phyloP scores from a whole-genome alignment of 768 basidiomycete genomes.

The Boletus coccyginus region DNA sequence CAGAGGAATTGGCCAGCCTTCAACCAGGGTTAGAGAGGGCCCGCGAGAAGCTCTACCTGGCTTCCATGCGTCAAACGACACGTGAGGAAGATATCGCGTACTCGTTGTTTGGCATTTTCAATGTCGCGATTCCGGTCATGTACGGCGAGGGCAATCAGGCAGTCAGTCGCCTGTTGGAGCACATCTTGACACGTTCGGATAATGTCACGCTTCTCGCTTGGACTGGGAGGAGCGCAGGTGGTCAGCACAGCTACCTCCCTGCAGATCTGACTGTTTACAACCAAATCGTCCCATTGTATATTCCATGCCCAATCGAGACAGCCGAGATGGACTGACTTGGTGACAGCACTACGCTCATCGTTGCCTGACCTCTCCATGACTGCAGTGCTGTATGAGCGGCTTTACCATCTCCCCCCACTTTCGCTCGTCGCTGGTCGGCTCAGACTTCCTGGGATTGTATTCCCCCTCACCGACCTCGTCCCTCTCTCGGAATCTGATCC shows the following conservation, averaged over 20 bases:
- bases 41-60: slow-evolving; percentile 9
- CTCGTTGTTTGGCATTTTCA: slow-evolving; percentile 14
- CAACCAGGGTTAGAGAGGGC: neutral
- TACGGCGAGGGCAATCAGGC: slow-evolving; percentile 13
- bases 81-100: slow-evolving; percentile 15
- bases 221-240: neutral
- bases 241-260: slow-evolving; percentile 10
- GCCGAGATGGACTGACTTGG: neutral
- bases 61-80: slow-evolving; percentile 13
- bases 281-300: neutral
- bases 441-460: neutral
- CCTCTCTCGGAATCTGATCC: neutral
- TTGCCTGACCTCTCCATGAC: neutral
- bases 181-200: neutral
- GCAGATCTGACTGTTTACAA: neutral
- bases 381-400: neutral
- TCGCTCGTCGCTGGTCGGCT: neutral
- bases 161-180: neutral
- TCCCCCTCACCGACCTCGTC: neutral
- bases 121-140: slow-evolving; percentile 3
- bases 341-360: neutral
- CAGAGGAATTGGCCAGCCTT: neutral
- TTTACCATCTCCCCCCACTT: neutral
- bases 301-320: neutral
- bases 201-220: neutral